A percentile compares a stretch with the other conserved stretches of the same genome.
phyloP scores from a whole-genome alignment of 2,329 filamentous ascomycete genomes.

The Hypoxylon sp. region DNA sequence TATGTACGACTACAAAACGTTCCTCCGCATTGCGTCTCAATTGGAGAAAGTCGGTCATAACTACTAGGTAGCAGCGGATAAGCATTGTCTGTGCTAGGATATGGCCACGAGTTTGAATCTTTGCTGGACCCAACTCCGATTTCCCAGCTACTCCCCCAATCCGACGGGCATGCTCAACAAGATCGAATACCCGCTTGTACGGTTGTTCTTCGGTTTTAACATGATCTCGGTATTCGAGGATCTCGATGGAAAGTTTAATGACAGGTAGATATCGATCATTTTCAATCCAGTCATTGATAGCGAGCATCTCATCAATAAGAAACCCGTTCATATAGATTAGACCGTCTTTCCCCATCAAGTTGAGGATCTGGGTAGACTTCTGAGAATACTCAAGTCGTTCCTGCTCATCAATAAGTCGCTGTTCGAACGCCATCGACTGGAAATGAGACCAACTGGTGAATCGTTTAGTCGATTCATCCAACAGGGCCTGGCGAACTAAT shows the following conservation, averaged over 20 bases:
- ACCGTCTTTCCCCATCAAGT: background rate
- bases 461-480: slow-evolving; percentile 31
- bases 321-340: background rate
- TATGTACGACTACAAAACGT: slow-evolving; percentile 31
- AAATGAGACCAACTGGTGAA: slow-evolving; percentile 32
- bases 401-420: slow-evolving; percentile 23
- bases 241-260: slow-evolving; percentile 16
- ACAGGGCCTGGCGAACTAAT: slow-evolving; percentile 19
- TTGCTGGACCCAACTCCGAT: slow-evolving; percentile 3
- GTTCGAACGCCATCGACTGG: slow-evolving; percentile 7
- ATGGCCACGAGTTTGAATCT: slow-evolving; percentile 27
- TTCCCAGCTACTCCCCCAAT: background rate
- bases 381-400: slow-evolving; percentile 1
- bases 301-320: slow-evolving; percentile 23
- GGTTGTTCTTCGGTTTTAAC: slow-evolving; percentile 28
- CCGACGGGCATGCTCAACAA: slow-evolving; percentile 16
- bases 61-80: slow-evolving; percentile 39
- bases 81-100: slow-evolving; percentile 19
- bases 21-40: slow-evolving; percentile 28
- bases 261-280: slow-evolving; percentile 23
- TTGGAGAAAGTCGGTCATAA: slow-evolving; percentile 32
- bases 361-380: background rate
- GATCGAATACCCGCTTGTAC: slow-evolving; percentile 17
- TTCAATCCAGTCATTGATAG: slow-evolving; percentile 28
- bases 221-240: slow-evolving; percentile 15